These are phyloP conservation scores for Botrytis medusae DNA, from an alignment of 2,329 filamentous ascomycete genomes.

Conservation along the genomic window DNA sequence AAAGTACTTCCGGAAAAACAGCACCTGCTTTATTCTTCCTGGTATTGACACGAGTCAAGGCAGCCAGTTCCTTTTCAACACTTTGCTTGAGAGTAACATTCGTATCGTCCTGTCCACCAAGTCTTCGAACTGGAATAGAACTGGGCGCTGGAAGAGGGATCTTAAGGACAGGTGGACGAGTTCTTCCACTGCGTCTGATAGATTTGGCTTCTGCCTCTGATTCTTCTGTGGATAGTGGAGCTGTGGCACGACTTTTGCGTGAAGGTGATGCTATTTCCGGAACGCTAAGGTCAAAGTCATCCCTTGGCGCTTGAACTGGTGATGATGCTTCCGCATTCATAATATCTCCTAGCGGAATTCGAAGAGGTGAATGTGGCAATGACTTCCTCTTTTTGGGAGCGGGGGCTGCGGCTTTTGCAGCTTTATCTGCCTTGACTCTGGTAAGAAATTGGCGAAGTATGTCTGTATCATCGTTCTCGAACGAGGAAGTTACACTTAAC, in stretches of 20 bases:
- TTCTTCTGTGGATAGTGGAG: slow-evolving; percentile 24
- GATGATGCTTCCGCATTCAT: slow-evolving; percentile 29
- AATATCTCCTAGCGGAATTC: slow-evolving; percentile 33
- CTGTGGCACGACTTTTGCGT: slow-evolving; percentile 26
- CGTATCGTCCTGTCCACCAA: slow-evolving; percentile 37
- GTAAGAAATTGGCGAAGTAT: slow-evolving; percentile 42
- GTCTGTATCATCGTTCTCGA: slow-evolving; percentile 40
- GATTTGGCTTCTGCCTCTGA: slow-evolving; percentile 29
- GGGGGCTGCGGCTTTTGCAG: slow-evolving; percentile 36
- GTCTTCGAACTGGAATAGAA: slow-evolving; percentile 38
- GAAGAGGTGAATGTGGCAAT: slow-evolving; percentile 38
- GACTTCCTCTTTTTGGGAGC: slow-evolving; percentile 35
- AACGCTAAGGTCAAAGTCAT: slow-evolving; percentile 33
- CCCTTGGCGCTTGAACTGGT: slow-evolving; percentile 28
- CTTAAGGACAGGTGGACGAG: slow-evolving; percentile 36
- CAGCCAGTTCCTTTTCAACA: slow-evolving; percentile 46
- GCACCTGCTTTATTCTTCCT: slow-evolving; percentile 47
- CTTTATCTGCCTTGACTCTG: slow-evolving; percentile 41
- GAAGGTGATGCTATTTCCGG: slow-evolving; percentile 28
- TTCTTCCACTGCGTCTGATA: slow-evolving; percentile 38
- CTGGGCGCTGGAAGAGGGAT: slow-evolving; percentile 33
- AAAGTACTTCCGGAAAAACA: slow-evolving; percentile 37
- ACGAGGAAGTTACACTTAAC: slow-evolving; percentile 15
- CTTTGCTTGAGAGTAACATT: slow-evolving; percentile 38
- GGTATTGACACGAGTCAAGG: slow-evolving; percentile 47